Percentiles rank a stretch among this genome's conserved stretches.
Conservation (phyloP, 164 flowering plant genomes). For the Cinnamomum chago region DNA sequence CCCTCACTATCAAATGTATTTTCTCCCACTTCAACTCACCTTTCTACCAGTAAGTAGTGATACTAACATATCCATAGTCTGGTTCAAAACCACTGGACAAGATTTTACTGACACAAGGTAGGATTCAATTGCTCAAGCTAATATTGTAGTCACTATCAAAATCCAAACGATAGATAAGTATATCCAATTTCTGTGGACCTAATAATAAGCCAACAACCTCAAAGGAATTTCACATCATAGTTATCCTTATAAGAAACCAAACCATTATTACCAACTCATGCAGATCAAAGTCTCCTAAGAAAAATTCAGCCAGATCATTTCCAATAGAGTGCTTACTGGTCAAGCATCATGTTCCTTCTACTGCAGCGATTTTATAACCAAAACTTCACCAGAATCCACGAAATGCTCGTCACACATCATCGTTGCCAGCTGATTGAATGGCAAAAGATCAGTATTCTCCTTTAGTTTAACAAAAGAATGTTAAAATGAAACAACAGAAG, state of each 20-base stretch:
- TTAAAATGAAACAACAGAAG: not conserved
- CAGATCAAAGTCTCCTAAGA: not conserved
- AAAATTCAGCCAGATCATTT: not conserved
- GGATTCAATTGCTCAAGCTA: not conserved
- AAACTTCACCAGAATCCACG: not conserved
- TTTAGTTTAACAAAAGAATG: not conserved
- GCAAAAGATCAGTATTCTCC: not conserved
- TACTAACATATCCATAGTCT: not conserved
- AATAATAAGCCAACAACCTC: not conserved
- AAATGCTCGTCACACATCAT: conserved; percentile 10
- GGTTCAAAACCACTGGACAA: not conserved
- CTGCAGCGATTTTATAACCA: not conserved
- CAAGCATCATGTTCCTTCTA: not conserved
- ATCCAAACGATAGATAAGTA: not conserved
- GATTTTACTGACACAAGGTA: not conserved
- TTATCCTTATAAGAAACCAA: not conserved
- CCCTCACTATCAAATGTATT: not conserved
- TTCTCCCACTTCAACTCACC: not conserved
- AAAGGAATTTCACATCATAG: not conserved
- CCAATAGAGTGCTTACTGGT: conserved; percentile 1
- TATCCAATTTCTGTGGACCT: not conserved
- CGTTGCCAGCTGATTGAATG: conserved; percentile 11
- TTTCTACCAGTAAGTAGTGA: not conserved
- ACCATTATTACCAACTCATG: not conserved
- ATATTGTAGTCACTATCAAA: not conserved